Conservation (phyloP, 2,329 filamentous ascomycete species). For the Aspergillus eucalypticola region DNA sequence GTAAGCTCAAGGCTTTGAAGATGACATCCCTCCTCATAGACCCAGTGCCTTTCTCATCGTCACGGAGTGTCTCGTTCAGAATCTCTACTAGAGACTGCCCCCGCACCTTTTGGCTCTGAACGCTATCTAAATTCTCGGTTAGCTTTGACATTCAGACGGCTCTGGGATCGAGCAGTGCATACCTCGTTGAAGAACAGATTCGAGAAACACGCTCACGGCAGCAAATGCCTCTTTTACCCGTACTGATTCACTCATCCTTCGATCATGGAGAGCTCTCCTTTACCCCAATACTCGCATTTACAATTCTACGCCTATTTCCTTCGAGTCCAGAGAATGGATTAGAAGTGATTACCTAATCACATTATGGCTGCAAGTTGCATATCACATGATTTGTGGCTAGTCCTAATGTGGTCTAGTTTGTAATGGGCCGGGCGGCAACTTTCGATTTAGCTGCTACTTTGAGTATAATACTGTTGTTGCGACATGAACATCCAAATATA, state of each 20-base stretch:
- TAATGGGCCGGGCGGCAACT: too few species aligned
- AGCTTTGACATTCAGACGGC: conserved; percentile 24
- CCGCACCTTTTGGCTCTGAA: conserved; percentile 36
- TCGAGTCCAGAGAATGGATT: not conserved
- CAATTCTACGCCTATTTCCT: not conserved
- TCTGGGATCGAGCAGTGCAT: conserved; percentile 27
- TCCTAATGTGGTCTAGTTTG: not conserved
- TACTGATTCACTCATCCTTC: conserved; percentile 31
- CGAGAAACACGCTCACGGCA: conserved; percentile 37
- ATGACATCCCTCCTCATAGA: conserved; percentile 32
- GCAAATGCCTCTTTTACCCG: conserved; percentile 35
- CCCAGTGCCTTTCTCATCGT: conserved; percentile 17
- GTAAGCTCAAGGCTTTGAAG: conserved; percentile 34
- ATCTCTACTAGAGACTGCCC: conserved; percentile 40
- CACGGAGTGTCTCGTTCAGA: conserved; percentile 22
- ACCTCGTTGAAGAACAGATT: conserved; percentile 44
- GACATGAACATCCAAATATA: too few species aligned
- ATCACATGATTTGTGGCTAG: not conserved
- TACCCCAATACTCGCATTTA: not conserved
- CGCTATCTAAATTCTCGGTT: conserved; percentile 35
- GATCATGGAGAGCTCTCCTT: not conserved
- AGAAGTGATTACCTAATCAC: conserved; percentile 3
- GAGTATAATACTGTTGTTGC: too few species aligned
- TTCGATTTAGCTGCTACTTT: too few species aligned
- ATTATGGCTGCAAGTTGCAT: too few species aligned